Evolutionary conservation across 129 eudicot species (phyloP), one percentile per base, ranked within the genome.

Genomic region (Flaveria bidentis): DNA sequence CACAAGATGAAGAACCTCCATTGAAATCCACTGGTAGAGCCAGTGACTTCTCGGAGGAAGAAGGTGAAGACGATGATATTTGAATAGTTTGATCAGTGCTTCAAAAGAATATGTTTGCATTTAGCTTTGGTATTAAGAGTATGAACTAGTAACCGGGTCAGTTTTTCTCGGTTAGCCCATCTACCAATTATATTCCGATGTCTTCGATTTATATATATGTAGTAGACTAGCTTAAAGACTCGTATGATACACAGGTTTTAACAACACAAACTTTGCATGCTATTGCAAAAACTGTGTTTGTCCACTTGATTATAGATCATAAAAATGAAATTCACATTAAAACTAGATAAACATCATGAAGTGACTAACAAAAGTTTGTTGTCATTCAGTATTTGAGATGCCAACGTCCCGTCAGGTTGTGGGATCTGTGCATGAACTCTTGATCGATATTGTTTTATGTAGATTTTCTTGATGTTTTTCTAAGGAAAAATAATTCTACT

Each of bases 41-140:
- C 50, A 51, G 60, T 64, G 78, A 79, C 64, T 64, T 61, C 78
- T 79, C 78, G 1, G 82, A 71, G 72, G 82, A 79, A 71, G 82
- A 79, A 47, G 78, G 17, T 5, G 41, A 36, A 16, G 81, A 76
- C 6, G 81, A 68, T 0, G 82, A 79, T 6, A 68, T 61, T 79
- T 79, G 68, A 79, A 72, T 62, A 25, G 57, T 39, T 14, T 39
- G 70, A 14, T 61, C 17, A 10, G 11, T 25, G 50, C 14, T 78
- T 70, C 17, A 64, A 41, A 76, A 66, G 7, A 8, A 39, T 73
- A 4, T 61, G 57, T 9, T 61, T 26, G 6, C 22, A 13, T 39
- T 8, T 11, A 14, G 20, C 9, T 50, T 58, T 33, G 61, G 63
- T 46, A 69, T 58, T 56, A 5, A 28, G 11, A 42, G 66, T 63